phyloP scores from a whole-genome alignment of 2,329 filamentous ascomycete genomes.

The Apiospora marii region DNA sequence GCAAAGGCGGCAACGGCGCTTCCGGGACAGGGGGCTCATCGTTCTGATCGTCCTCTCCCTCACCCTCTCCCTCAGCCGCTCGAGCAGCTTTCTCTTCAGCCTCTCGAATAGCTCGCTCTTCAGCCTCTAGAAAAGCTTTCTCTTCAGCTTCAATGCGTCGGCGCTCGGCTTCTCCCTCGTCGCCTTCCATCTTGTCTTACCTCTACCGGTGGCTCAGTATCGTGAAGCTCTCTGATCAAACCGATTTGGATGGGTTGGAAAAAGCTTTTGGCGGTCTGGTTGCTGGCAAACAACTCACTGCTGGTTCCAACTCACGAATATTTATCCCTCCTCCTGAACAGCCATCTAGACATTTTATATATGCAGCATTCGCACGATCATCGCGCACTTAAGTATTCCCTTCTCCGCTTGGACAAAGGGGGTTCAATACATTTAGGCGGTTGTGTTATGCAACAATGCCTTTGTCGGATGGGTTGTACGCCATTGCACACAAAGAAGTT shows the following conservation, averaged over 20 bases:
- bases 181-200: not conserved
- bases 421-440: not conserved
- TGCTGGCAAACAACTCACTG: not conserved
- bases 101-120: no score
- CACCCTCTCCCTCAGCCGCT: no score
- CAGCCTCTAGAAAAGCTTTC: no score
- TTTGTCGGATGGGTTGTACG: not conserved
- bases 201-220: not conserved
- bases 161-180: no score
- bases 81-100: no score
- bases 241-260: not conserved
- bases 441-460: not conserved
- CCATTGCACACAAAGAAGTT: not conserved
- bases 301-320: not conserved
- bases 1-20: not conserved
- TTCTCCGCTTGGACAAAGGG: not conserved
- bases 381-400: no score
- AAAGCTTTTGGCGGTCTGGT: no score
- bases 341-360: not conserved
- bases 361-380: not conserved
- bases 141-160: no score
- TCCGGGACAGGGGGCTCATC: not conserved
- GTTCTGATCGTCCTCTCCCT: no score
- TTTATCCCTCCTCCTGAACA: not conserved
- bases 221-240: no score